A percentile compares a stretch with the other conserved stretches of the same genome.
These are phyloP conservation scores for Stromatinia cepivora DNA, from an alignment of 2,329 filamentous ascomycete genomes.

Conservation along the genomic window DNA sequence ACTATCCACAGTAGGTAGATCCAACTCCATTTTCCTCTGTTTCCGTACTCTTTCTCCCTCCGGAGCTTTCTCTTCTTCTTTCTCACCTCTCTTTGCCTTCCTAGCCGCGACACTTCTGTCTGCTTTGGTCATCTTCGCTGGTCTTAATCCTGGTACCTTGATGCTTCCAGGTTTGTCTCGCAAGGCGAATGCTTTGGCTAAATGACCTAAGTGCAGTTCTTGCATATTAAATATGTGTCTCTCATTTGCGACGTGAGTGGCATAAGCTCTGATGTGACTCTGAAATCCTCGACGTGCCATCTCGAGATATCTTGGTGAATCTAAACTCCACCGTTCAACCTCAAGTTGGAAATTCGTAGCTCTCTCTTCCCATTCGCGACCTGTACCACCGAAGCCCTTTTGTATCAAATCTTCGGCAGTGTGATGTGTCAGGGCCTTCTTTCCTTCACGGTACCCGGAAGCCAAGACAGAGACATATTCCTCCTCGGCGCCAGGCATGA, in stretches of 20 bases:
- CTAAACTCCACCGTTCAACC: conserved; percentile 64
- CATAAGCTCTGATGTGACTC: conserved; percentile 90
- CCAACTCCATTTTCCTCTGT: conserved; percentile 43
- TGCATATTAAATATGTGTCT: conserved; percentile 88
- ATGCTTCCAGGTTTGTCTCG: conserved; percentile 87
- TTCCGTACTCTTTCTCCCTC: conserved; percentile 41
- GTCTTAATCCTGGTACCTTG: conserved; percentile 50
- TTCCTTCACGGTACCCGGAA: conserved; percentile 47
- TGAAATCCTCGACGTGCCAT: conserved; percentile 84
- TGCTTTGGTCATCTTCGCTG: conserved; percentile 46
- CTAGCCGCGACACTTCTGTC: conserved; percentile 44
- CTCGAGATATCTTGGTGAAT: conserved; percentile 69
- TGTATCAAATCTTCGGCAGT: conserved; percentile 66
- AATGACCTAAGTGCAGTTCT: conserved; percentile 84
- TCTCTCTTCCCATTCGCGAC: conserved; percentile 61
- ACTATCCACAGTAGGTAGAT: conserved; percentile 48
- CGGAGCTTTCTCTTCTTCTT: conserved; percentile 40
- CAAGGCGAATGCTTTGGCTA: conserved; percentile 90
- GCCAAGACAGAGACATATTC: conserved; percentile 69
- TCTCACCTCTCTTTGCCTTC: conserved; percentile 42
- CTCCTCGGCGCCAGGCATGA: conserved; percentile 88
- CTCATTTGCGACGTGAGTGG: conserved; percentile 86
- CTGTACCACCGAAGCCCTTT: conserved; percentile 58
- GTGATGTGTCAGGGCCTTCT: conserved; percentile 64
- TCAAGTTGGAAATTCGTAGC: conserved; percentile 69